Evolutionary conservation across 352 stramenopile genomes (phyloP).

Genomic region (Phytophthora citrophthora): DNA sequence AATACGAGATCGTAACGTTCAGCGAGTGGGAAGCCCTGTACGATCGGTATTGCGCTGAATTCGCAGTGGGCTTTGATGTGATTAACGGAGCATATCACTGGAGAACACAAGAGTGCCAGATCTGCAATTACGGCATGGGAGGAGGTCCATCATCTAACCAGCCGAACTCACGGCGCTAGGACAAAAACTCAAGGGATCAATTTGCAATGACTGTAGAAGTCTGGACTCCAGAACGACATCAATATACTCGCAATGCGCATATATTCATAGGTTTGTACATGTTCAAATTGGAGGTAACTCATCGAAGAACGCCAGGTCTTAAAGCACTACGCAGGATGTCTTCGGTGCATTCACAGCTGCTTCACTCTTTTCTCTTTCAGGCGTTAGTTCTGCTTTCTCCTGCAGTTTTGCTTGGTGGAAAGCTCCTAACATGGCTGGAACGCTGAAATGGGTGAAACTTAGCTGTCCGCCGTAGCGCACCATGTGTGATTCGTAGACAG

Average conservation of each 20-base stretch:
- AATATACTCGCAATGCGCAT: constrained; percentile 8
- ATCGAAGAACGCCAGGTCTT: too few relatives aligned
- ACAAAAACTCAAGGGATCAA: too few relatives aligned
- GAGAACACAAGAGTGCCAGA: constrained; percentile 77
- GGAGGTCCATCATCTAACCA: constrained; percentile 37
- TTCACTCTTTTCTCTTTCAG: constrained; percentile 3
- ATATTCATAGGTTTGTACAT: constrained; percentile 7
- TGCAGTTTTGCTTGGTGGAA: constrained; percentile 43
- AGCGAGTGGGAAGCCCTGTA: constrained; percentile 86
- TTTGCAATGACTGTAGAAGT: too few relatives aligned
- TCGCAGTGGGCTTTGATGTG: constrained; percentile 83
- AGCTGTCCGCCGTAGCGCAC: constrained; percentile 38
- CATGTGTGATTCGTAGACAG: constrained; percentile 58
- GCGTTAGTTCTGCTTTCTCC: constrained; percentile 5
- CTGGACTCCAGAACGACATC: not conserved
- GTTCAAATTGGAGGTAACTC: too few relatives aligned
- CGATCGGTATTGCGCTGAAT: constrained; percentile 80
- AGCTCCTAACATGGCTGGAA: constrained; percentile 59
- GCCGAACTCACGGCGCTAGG: constrained; percentile 53
- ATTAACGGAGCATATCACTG: constrained; percentile 84
- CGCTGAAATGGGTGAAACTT: constrained; percentile 54
- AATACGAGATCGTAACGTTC: constrained; percentile 89
- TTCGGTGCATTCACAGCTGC: too few relatives aligned
- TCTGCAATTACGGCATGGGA: constrained; percentile 83
- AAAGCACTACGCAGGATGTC: too few relatives aligned